Base-by-base conservation (phyloP, 148 eudicot species). In the Cornus florida region DNA sequence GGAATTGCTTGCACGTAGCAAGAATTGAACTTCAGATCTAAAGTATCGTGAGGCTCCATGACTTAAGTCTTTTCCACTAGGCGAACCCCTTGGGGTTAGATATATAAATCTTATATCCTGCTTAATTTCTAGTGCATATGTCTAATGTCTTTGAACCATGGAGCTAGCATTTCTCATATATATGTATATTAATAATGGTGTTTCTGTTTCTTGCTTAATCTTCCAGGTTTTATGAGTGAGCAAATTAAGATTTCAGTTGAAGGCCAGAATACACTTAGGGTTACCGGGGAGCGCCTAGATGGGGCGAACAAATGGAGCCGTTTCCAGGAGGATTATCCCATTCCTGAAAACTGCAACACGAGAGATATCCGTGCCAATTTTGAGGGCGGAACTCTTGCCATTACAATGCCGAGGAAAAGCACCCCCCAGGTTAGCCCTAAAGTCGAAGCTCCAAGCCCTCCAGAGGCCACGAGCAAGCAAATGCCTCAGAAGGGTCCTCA, bases 211-310 rank as follows among this genome's bases (percentile, higher is more conserved):
- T 43, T 22, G 6, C 22, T 23, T 77, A 23, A n/a, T 41, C 12
- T 31, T 62, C 50, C 78, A 93, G 98, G 92, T 22, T 93, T 90
- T 69, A 65, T 28, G 19, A 93, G 88, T 79, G 90, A 92, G 41
- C 86, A 90, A 38, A 79, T 93, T 3, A 89, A 81, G 75, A 87
- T 93, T 32, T 64, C 88, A 73, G 90, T 91, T 2, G 92, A 90
- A 75, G 83, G 88, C 53, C 70, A 20, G 68, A 86, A 88, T 17
- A 31, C 77, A 2, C 57, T 93, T 10, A 87, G 90, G 81, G 82
- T 90, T 48, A 79, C 81, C 0, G 98, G 96, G 33, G 94, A 89
- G 38, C 88, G 92, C n/a, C 69, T 83, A 4, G 57, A 81, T 75
- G 75, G 71, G 0, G 88, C 83, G 9, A 88, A 88, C 74, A 88